Percentiles rank a stretch among this genome's conserved stretches.
These are phyloP conservation scores for Stylosanthes scabra DNA, from an alignment of 331 rosid genomes.

Conservation along the genomic window DNA sequence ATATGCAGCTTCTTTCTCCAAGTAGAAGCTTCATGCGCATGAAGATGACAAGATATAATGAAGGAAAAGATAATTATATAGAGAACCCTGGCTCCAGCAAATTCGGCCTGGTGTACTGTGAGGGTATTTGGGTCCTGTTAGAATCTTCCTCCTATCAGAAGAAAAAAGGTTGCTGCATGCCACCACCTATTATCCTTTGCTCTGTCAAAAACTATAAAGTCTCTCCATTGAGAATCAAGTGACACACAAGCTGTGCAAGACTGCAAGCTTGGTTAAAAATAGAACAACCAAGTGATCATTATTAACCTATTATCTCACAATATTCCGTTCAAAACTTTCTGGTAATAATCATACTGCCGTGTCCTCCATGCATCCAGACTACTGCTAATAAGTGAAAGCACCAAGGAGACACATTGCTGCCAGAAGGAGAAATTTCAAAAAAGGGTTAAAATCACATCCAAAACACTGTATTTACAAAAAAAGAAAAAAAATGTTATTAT, in stretches of 20 bases:
- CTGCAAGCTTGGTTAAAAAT: conserved; percentile 47
- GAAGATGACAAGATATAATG: conserved; percentile 4
- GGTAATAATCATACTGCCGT: conserved; percentile 97
- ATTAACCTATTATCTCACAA: conserved; percentile 58
- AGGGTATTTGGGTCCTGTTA: conserved; percentile 35
- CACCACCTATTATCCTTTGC: conserved; percentile 38
- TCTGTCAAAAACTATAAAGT: conserved; percentile 40
- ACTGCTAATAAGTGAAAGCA: conserved; percentile 92
- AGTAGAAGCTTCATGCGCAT: conserved; percentile 45
- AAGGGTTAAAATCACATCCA: conserved; percentile 24
- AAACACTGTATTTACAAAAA: conserved; percentile 17
- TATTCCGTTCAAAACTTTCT: conserved; percentile 95
- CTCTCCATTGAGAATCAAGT: conserved; percentile 44
- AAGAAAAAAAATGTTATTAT: conserved; percentile 11
- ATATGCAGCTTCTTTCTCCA: conserved; percentile 41
- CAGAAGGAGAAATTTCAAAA: neutral
- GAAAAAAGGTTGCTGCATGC: conserved; percentile 47
- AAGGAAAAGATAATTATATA: conserved; percentile 21
- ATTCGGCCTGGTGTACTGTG: conserved; percentile 39
- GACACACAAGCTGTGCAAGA: conserved; percentile 39
- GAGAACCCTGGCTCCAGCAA: conserved; percentile 40
- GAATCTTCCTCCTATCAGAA: conserved; percentile 44
- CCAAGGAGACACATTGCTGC: conserved; percentile 99
- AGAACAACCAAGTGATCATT: conserved; percentile 46
- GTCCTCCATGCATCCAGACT: conserved; percentile 99